Evolutionary conservation across 1,284 basidiomycete species (phyloP), one percentile per base, ranked within the genome.

Genomic region (Lentinula novae-zelandiae): DNA sequence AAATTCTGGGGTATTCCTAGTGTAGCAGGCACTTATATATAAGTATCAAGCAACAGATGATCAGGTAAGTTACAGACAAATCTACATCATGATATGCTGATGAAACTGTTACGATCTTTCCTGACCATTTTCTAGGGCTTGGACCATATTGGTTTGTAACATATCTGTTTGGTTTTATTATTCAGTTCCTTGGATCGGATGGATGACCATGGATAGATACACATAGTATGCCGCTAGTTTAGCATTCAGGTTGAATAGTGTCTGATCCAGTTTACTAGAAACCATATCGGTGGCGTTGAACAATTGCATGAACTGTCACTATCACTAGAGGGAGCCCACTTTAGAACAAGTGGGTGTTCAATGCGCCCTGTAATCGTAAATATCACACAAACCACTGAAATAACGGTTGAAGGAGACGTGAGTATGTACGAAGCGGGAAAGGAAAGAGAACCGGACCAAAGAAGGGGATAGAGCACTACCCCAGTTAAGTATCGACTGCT

Each of bases 101-200:
- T 36, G 36, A 36, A 36, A 22, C 2, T 22, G 22, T 22, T 22
- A 22, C 1, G 22, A 22, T 22, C 22, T 22, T 22, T 22, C 40
- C 22, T 39, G 20, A 17, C 17, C n/a, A 8, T 20, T 15, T 9
- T 62, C 27, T 34, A 63, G 62, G 8, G 36, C 53, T 13, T 63
- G 62, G 58, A 52, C 62, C 34, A 44, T 57, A 22, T 36, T 56
- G 34, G 49, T 46, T 63, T 31, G 40, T 60, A n/a, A 42, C 53
- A 9, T 63, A 60, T 31, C 39, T 40, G 46, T 53, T 31, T 6
- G 51, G 53, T 31, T 57, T 53, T 2, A 57, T 57, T 50, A n/a
- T 55, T 5, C 58, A 56, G 15, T 60, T 50, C 42, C 15, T 54
- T 17, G 48, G 53, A 50, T 42, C 50, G 7, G 61, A 62, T 39